Conservation (phyloP, 2,329 filamentous ascomycete species). For the Rhynchosporium graminicola region DNA sequence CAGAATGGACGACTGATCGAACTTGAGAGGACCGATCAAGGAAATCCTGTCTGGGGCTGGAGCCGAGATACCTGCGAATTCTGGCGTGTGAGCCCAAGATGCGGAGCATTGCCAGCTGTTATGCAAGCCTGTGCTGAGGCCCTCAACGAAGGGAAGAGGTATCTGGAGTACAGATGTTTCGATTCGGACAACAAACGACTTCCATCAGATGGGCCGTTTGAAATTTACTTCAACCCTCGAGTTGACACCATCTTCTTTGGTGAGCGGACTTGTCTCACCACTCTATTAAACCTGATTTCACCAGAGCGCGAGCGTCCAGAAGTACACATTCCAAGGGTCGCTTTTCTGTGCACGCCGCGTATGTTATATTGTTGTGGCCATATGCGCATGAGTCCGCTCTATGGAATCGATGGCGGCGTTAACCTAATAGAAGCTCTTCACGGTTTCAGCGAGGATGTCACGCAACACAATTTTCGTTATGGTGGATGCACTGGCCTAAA, state of each 20-base stretch:
- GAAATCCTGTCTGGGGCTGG: no score
- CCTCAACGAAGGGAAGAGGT: neutral
- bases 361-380: constrained; percentile 16
- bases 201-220: no score
- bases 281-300: neutral
- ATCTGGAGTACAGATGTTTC: neutral
- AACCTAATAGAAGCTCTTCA: constrained; percentile 17
- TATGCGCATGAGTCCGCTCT: neutral
- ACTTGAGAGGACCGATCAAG: neutral
- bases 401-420: constrained; percentile 16
- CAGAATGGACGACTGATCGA: neutral
- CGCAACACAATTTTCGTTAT: neutral
- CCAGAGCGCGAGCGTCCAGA: neutral
- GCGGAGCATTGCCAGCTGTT: neutral
- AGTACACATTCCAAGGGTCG: constrained; percentile 13
- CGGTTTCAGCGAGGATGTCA: constrained; percentile 11
- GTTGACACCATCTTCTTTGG: constrained; percentile 20
- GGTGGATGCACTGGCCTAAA: constrained; percentile 7
- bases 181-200: neutral
- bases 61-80: neutral
- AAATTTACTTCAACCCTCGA: constrained; percentile 18
- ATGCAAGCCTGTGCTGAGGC: neutral
- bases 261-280: constrained; percentile 19
- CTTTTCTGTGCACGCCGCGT: constrained; percentile 3
- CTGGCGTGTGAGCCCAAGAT: neutral